A percentile compares a stretch with the other conserved stretches of the same genome.
These are phyloP conservation scores for Aspergillus tanneri DNA, from an alignment of 2,329 filamentous ascomycete genomes.

Conservation along the genomic window DNA sequence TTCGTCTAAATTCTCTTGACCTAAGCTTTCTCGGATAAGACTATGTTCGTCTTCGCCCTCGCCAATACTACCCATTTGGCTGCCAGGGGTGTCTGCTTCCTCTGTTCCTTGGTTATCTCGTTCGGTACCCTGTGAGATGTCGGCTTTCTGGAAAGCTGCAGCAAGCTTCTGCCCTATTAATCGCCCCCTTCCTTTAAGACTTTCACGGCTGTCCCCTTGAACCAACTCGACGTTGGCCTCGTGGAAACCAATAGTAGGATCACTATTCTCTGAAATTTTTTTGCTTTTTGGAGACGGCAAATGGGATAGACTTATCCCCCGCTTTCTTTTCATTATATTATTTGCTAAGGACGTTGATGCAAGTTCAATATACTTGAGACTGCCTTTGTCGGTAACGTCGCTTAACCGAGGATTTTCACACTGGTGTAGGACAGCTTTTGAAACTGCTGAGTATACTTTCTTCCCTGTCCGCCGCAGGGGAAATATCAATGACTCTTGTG, in stretches of 20 bases:
- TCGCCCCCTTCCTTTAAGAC: conserved; percentile 22
- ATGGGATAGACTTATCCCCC: not conserved
- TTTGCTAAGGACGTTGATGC: conserved; percentile 15
- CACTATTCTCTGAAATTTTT: not conserved
- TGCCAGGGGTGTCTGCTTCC: not conserved
- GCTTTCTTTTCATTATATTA: conserved; percentile 2
- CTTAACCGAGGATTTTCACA: conserved; percentile 32
- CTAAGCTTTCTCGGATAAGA: not conserved
- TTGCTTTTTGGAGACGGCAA: not conserved
- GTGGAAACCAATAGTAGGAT: not conserved
- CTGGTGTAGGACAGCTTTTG: conserved; percentile 28
- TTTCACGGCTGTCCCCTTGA: not conserved
- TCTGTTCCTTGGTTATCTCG: not conserved
- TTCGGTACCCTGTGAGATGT: not conserved
- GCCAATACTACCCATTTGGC: no score
- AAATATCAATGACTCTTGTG: conserved; percentile 20
- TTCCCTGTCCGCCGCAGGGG: conserved; percentile 15
- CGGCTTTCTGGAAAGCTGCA: conserved; percentile 19
- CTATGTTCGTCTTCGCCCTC: not conserved
- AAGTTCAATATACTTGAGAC: conserved; percentile 5
- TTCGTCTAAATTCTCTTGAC: no score
- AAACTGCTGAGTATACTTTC: conserved; percentile 19
- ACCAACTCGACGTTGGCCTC: not conserved
- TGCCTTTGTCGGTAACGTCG: conserved; percentile 11
- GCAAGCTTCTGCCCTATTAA: conserved; percentile 24